Evolutionary conservation across 768 basidiomycete species (phyloP), one percentile per base, ranked within the genome.

Genomic region (Leucosporidium yakuticum): DNA sequence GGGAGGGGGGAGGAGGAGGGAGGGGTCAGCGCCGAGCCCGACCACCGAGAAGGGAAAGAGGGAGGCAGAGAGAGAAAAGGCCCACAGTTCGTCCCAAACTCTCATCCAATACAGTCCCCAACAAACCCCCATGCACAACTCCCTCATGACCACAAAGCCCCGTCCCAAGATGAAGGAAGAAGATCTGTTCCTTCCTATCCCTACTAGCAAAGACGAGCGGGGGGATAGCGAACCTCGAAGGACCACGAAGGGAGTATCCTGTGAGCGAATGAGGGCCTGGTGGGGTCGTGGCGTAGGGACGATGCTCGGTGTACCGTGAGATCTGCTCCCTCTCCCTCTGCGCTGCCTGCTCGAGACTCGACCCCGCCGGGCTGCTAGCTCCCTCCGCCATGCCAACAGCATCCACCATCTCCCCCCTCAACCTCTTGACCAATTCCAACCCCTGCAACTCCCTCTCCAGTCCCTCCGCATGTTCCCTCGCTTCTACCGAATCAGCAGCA

Each of bases 41-140:
- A 60, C 31, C 12, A 21, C 23, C 36, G 25, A 21, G 49, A 57
- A 44, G 44, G 34, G 14, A 27, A 21, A 29, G 34, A 21, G 25
- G 20, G 8, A 60, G 32, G 39, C 8, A 7, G 39, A 15, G 14
- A 44, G 39, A 44, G 14, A 19, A 21, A 14, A 34, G 15, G 80
- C 86, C 69, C 75, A 94, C 94, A 74, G 85, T 88, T 68, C 95
- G 81, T 0, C 64, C 87, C 53, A 96, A 76, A 21, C 82, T 82
- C 81, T 99, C 95, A 70, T 99, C 95, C 64, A 96, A 77, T 23
- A 98, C 78, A 2, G 92, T 96, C 49, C 93, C 91, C 25, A 98
- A 81, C 67, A 98, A 75, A 2, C 95, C 95, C 0, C 95, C 95
- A 74, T 99, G 95, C 4, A 97, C 81, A 69, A 99, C 92, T 0